A percentile compares a stretch with the other conserved stretches of the same genome.
Conservation (phyloP, 2,329 filamentous ascomycete species). For the Alternaria burnsii region DNA sequence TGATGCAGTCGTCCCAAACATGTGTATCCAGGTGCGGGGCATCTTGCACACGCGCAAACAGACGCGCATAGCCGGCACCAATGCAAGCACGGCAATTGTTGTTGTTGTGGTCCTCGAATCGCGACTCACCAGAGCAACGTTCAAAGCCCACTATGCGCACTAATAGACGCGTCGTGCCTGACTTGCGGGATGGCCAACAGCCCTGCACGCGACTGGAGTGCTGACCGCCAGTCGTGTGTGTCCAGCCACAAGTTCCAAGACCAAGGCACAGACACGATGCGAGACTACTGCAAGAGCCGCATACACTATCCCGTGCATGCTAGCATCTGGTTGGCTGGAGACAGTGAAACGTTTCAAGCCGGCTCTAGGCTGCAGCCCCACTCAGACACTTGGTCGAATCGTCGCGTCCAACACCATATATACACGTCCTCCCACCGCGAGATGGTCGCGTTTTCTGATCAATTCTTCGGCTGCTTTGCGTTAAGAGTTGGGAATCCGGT, state of each 20-base stretch:
- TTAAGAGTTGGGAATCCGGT: conserved; percentile 28
- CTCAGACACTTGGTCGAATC: conserved; percentile 43
- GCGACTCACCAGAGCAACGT: conserved; percentile 35
- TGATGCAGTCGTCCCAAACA: conserved; percentile 6
- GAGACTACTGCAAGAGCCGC: conserved; percentile 44
- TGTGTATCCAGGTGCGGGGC: conserved; percentile 10
- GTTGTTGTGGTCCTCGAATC: conserved; percentile 42
- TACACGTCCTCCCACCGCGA: conserved; percentile 51
- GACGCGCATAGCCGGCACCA: conserved; percentile 28
- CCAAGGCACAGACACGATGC: conserved; percentile 23
- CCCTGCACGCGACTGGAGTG: conserved; percentile 25
- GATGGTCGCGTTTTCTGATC: conserved; percentile 53
- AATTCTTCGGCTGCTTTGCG: conserved; percentile 43
- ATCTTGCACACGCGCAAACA: conserved; percentile 26
- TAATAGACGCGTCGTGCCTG: conserved; percentile 21
- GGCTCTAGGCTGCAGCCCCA: conserved; percentile 36
- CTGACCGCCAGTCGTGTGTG: conserved; percentile 39
- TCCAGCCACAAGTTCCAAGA: conserved; percentile 39
- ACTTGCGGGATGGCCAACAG: conserved; percentile 17
- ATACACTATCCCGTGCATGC: conserved; percentile 24
- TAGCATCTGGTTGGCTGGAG: conserved; percentile 33
- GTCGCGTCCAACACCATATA: conserved; percentile 51
- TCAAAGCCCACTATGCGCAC: background rate
- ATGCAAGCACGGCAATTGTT: conserved; percentile 30
- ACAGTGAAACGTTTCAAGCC: conserved; percentile 46